Evolutionary conservation across 1,284 basidiomycete genomes (phyloP).

Genomic region (Chalciporus piperatoides): DNA sequence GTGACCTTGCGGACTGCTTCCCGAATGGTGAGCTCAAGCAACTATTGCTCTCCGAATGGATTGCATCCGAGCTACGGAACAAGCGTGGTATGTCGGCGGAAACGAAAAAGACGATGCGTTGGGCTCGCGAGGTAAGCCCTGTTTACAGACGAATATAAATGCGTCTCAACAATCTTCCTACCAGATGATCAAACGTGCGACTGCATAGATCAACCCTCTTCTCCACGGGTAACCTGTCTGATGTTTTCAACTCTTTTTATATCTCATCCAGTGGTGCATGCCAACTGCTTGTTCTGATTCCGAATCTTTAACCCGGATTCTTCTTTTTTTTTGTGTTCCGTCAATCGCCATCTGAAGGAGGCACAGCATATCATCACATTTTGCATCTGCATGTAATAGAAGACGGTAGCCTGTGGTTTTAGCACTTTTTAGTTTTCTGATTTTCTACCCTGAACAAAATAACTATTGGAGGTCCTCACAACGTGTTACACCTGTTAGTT

Average conservation of each 20-base stretch:
- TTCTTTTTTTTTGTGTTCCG: slow-evolving; percentile 26
- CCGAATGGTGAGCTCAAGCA: slow-evolving; percentile 78
- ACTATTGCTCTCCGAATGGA: slow-evolving; percentile 77
- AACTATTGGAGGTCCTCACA: slow-evolving; percentile 17
- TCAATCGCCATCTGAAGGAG: slow-evolving; percentile 57
- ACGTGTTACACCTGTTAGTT: slow-evolving; percentile 5
- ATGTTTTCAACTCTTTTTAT: slow-evolving; percentile 29
- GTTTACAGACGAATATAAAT: neutral
- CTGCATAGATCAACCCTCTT: slow-evolving; percentile 45
- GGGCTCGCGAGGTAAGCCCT: slow-evolving; percentile 72
- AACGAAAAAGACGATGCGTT: slow-evolving; percentile 76
- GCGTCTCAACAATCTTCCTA: neutral
- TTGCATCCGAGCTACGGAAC: slow-evolving; percentile 72
- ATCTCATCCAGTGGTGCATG: slow-evolving; percentile 37
- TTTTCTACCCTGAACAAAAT: slow-evolving; percentile 5
- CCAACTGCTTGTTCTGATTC: slow-evolving; percentile 36
- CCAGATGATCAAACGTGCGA: slow-evolving; percentile 69
- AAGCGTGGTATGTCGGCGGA: slow-evolving; percentile 65
- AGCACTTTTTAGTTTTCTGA: slow-evolving; percentile 25
- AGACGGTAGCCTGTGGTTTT: slow-evolving; percentile 31
- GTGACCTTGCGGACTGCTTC: slow-evolving; percentile 90
- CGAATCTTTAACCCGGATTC: slow-evolving; percentile 21
- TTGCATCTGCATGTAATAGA: slow-evolving; percentile 45
- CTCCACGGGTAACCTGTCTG: slow-evolving; percentile 6
- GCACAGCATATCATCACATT: slow-evolving; percentile 46